Base-by-base conservation (phyloP, 805 yeast genomes). In the Dipodascopsis uninucleata region DNA sequence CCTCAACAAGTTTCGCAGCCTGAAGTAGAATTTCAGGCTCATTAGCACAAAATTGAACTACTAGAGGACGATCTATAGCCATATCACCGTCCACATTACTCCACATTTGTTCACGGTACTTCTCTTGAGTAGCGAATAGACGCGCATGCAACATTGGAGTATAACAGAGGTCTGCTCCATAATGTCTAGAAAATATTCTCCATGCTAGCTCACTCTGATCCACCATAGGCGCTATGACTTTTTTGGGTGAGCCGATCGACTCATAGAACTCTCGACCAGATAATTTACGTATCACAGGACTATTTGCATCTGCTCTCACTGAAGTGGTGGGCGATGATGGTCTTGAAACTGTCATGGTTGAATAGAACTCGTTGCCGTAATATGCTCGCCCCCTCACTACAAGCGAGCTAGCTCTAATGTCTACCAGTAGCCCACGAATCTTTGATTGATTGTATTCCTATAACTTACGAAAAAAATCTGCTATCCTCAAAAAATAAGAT, bases 111-210 rank as follows among this genome's bases (percentile, higher is more conserved):
- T 70, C 69, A 41, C 97, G 71, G 61, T 93, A 93, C 57, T 84
- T 84, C 49, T 79, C 83, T 38, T 82, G 82, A 2, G 85, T 83
- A 21, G 94, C 94, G 67, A 93, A 93, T 29, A 89, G 67, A 38
- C 88, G 73, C 3, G 98, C 95, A 65, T 93, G 97, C 55, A 84
- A 77, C 99, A 93, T 93, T 2, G 99, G 99, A 0, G 97, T 85
- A 59, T 90, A 93, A 60, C 96, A 86, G 26, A 93, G 69, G 2
- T 88, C 86, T 0, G 98, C 97, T 2, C 99, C 99, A 58, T 89
- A 82, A 47, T 75, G 71, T 44, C 97, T 74, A 2, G 95, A 84
- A 12, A 93, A 69, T 14, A 85, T 75, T 53, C 99, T 73, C 97
- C 97, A 93, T 1, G 95, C 97, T 16, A 93, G 72, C 61, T 93